These are phyloP conservation scores for Elongisporangium anandrum DNA, from an alignment of 352 stramenopile species.

Conservation along the genomic window DNA sequence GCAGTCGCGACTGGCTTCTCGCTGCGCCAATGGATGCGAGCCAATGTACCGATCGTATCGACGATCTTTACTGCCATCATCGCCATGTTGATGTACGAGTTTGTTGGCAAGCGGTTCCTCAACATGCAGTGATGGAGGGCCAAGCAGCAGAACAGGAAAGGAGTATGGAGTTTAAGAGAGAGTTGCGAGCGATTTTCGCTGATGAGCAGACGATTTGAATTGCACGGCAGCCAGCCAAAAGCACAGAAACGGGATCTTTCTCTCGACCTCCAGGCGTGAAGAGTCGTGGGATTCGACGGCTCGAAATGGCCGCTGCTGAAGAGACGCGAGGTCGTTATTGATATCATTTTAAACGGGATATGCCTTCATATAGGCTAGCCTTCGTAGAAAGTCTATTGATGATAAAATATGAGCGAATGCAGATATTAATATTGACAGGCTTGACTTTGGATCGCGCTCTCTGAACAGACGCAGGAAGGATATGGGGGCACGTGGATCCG, in stretches of 20 bases:
- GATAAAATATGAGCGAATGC: no score
- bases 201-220: not conserved
- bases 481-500: not conserved
- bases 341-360: not conserved
- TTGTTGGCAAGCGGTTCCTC: conserved; percentile 52
- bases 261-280: not conserved
- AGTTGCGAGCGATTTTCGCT: not conserved
- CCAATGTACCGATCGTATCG: conserved; percentile 31
- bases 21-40: conserved; percentile 22
- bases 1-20: conserved; percentile 5
- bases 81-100: conserved; percentile 56
- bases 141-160: no score
- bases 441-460: not conserved
- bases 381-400: no score
- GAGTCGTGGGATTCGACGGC: not conserved
- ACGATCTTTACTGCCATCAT: conserved; percentile 43
- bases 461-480: not conserved
- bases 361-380: not conserved
- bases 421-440: not conserved
- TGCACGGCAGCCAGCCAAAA: not conserved
- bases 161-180: not conserved
- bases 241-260: not conserved
- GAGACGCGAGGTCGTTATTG: not conserved
- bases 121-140: conserved; percentile 15
- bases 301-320: not conserved